Evolutionary conservation across 805 yeast genomes (phyloP), one percentile per base, ranked within the genome.

Genomic region (Suhomyces emberorum): DNA sequence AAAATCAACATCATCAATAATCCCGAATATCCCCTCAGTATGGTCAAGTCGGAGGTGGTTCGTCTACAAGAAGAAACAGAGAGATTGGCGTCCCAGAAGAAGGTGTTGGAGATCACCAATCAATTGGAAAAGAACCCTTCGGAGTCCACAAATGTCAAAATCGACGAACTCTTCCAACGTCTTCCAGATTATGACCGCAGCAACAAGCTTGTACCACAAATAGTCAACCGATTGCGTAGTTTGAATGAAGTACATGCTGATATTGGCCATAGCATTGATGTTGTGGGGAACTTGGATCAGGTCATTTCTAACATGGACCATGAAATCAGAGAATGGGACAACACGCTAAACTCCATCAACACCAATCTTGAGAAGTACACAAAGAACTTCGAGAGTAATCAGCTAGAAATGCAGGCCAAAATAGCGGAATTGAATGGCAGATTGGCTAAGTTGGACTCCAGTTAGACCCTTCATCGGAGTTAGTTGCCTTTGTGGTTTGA

Each of bases 201-300:
- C 16, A 51, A 47, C 18, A 29, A 37, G 9, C 30, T 38, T 8
- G 49, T 62, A 4, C 69, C 69, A 0, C 34, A 47, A 4, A 25
- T 65, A 7, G 25, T 65, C 0, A 25, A 36, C 7, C 37, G 74
- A 20, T 52, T 69, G 25, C 55, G 58, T 28, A 40, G 59, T 2
- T 51, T 69, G 28, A 59, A 63, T 35, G 37, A 42, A 3, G 52
- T 64, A 2, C 72, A 69, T 41, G 36, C 54, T 6, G 63, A 59
- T 12, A 33, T 63, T 14, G 63, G 59, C 7, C 48, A 41, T n/a
- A 45, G 59, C 5, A 55, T 61, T 18, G 44, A 46, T 4, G 44
- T 54, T 8, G 51, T 58, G 3, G 40, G 44, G 3, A 46, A 46
- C 3, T 31, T 69, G 10, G 73, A 65, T 33, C 34, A 39, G 17